Conservation (phyloP, 179 eudicot species). For the Monotropa hypopitys region DNA sequence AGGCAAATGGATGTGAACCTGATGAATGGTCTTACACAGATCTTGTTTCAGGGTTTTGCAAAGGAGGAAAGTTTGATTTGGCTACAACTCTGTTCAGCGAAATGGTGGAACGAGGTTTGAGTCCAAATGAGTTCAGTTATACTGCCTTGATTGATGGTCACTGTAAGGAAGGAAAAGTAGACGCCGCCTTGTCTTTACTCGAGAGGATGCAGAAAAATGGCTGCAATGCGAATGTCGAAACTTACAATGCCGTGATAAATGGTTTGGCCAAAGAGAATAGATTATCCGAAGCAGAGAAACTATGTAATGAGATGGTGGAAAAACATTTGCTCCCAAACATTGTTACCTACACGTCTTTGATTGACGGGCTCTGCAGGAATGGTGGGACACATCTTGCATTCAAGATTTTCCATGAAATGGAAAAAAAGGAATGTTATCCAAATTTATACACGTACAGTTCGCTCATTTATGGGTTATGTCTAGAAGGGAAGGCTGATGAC, state of each 20-base stretch:
- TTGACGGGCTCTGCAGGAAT: conserved; percentile 55
- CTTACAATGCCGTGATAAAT: conserved; percentile 52
- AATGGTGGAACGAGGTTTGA: conserved; percentile 43
- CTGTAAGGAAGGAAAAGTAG: conserved; percentile 42
- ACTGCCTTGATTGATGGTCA: conserved; percentile 56
- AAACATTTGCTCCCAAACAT: conserved; percentile 44
- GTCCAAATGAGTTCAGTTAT: conserved; percentile 40
- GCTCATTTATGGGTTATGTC: conserved; percentile 53
- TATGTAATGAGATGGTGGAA: conserved; percentile 32
- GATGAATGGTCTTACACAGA: conserved; percentile 55
- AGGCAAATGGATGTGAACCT: conserved; percentile 45
- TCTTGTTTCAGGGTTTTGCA: conserved; percentile 56
- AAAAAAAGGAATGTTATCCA: conserved; percentile 34
- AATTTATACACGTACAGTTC: conserved; percentile 53
- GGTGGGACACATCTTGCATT: conserved; percentile 42
- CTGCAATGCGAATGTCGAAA: conserved; percentile 29
- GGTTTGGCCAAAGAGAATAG: conserved; percentile 39
- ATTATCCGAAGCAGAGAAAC: conserved; percentile 40
- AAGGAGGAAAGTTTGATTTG: conserved; percentile 32
- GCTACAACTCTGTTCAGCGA: conserved; percentile 40
- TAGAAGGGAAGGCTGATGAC: conserved; percentile 42
- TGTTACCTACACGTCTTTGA: conserved; percentile 52
- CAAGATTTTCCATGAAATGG: conserved; percentile 50
- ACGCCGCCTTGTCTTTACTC: conserved; percentile 40
- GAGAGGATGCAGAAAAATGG: conserved; percentile 37